Evolutionary conservation across 129 eudicot species (phyloP).

Genomic region (sunflower (Helianthus annuus)): DNA sequence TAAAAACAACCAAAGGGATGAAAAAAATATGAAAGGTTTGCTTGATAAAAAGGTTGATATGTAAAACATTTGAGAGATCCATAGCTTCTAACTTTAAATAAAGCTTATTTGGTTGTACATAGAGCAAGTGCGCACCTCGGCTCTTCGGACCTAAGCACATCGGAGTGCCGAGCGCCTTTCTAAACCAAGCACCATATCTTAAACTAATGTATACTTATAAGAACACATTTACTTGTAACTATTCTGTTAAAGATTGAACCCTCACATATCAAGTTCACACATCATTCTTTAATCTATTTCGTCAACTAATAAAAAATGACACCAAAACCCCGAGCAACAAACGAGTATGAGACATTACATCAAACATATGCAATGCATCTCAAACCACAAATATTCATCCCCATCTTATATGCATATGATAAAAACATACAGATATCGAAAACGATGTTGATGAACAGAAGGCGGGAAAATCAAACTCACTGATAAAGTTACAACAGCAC

Average conservation of each 20-base stretch:
- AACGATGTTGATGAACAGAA: not conserved
- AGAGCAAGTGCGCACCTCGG: too few relatives aligned
- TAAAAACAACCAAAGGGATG: too few relatives aligned
- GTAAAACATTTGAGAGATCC: too few relatives aligned
- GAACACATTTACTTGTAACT: not conserved
- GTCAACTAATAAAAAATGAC: constrained; percentile 1
- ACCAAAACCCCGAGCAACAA: constrained; percentile 7
- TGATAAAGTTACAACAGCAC: not conserved
- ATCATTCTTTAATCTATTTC: not conserved
- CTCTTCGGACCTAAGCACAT: too few relatives aligned
- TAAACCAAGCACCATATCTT: too few relatives aligned
- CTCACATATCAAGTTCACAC: not conserved
- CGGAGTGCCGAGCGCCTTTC: too few relatives aligned
- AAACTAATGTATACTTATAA: too few relatives aligned
- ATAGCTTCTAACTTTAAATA: too few relatives aligned
- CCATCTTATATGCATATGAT: not conserved
- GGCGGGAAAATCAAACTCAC: not conserved
- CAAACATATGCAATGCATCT: constrained; percentile 20
- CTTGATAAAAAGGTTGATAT: too few relatives aligned
- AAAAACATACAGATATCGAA: not conserved
- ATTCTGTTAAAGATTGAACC: not conserved
- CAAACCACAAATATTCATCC: not conserved
- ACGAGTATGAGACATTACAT: constrained; percentile 9
- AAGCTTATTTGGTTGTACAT: too few relatives aligned
- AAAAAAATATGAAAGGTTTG: too few relatives aligned